A percentile compares a stretch with the other conserved stretches of the same genome.
Evolutionary conservation across 495 filamentous ascomycete genomes (phyloP).

Genomic region (Ascobolus immersus): DNA sequence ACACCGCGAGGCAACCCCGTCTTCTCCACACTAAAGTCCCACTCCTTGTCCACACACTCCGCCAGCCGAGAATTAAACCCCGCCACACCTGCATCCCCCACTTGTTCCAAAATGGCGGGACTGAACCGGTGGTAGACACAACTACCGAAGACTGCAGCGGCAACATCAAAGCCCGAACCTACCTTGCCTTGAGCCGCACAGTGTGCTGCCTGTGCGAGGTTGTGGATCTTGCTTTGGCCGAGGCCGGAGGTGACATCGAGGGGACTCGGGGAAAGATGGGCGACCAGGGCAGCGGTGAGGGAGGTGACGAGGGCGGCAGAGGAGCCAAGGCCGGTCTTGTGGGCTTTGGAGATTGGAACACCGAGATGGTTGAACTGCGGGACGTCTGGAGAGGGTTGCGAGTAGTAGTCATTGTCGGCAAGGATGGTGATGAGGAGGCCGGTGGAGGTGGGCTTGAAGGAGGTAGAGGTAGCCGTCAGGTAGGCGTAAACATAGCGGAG

Average conservation of each 20-base stretch:
- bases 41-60: constrained; percentile 36
- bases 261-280: constrained; percentile 36
- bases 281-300: constrained; percentile 54
- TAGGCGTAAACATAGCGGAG: constrained; percentile 74
- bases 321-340: constrained; percentile 92
- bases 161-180: constrained; percentile 91
- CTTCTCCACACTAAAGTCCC: constrained; percentile 38
- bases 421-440: constrained; percentile 60
- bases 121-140: constrained; percentile 82
- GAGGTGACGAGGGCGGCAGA: constrained; percentile 88
- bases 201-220: constrained; percentile 77
- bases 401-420: constrained; percentile 93
- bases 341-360: constrained; percentile 46
- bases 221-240: constrained; percentile 38
- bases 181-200: constrained; percentile 93
- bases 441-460: constrained; percentile 21
- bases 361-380: constrained; percentile 51
- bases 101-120: constrained; percentile 37
- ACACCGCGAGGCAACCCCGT: constrained; percentile 33
- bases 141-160: constrained; percentile 69
- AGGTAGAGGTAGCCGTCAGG: constrained; percentile 29
- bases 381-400: constrained; percentile 28
- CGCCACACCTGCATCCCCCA: constrained; percentile 20
- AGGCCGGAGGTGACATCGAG: constrained; percentile 23
- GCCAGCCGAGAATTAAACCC: constrained; percentile 46